Conservation (phyloP, 1,284 basidiomycete genomes). For the Xerocomus minutiporus region DNA sequence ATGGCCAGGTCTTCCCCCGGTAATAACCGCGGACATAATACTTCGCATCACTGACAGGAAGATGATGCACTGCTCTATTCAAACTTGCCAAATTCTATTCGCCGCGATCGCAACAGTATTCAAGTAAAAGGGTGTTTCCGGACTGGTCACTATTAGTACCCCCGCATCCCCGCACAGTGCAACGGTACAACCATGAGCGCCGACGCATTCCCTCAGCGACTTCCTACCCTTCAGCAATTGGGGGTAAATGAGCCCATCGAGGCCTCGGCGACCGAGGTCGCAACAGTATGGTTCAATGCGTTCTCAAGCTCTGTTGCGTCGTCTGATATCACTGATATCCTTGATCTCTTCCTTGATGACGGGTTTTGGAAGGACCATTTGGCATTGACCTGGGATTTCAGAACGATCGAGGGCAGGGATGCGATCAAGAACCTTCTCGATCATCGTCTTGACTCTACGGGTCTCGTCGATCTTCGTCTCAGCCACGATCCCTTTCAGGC, state of each 20-base stretch:
- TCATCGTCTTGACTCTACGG: constrained; percentile 32
- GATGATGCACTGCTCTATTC: no score
- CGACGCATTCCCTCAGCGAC: constrained; percentile 25
- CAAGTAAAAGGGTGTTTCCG: neutral
- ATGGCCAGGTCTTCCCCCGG: neutral
- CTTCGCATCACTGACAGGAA: no score
- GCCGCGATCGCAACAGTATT: neutral
- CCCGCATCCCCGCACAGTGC: neutral
- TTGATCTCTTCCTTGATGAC: constrained; percentile 27
- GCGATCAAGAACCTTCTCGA: constrained; percentile 25
- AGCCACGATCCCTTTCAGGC: constrained; percentile 12
- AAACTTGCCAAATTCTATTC: neutral
- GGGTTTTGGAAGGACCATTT: constrained; percentile 31
- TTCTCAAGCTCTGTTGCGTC: constrained; percentile 32
- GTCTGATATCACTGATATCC: constrained; percentile 22
- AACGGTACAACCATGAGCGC: constrained; percentile 10
- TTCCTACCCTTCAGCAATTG: constrained; percentile 29
- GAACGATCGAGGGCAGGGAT: constrained; percentile 23
- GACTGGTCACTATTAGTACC: neutral
- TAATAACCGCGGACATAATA: neutral
- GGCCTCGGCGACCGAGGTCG: constrained; percentile 21
- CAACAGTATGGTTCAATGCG: constrained; percentile 28
- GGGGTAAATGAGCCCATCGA: constrained; percentile 21
- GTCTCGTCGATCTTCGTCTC: constrained; percentile 25
- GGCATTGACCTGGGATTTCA: constrained; percentile 31